A percentile compares a stretch with the other conserved stretches of the same genome.
phyloP scores from a whole-genome alignment of 495 filamentous ascomycete genomes.

The Friedmanniomyces endolithicus region DNA sequence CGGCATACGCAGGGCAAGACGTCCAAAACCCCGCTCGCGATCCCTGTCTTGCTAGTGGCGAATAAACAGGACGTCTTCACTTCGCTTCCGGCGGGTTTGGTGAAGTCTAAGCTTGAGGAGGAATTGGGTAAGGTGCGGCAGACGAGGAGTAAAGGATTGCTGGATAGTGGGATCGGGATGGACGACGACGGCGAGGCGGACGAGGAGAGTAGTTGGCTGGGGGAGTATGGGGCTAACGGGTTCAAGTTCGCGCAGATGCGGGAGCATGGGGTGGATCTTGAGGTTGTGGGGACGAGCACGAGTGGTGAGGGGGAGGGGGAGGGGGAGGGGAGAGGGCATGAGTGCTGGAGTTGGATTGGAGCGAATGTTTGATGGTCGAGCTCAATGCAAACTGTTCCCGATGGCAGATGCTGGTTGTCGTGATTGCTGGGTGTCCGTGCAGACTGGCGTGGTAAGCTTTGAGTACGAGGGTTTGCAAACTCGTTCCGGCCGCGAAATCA shows the following conservation, averaged over 20 bases:
- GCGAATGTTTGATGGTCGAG: conserved; percentile 9
- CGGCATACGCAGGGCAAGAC: conserved; percentile 46
- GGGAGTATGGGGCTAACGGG: conserved; percentile 53
- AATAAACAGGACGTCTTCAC: conserved; percentile 97
- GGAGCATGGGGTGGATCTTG: conserved; percentile 67
- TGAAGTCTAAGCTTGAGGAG: conserved; percentile 60
- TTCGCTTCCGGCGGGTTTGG: conserved; percentile 66
- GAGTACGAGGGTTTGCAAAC: too few species aligned
- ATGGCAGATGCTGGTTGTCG: too few species aligned
- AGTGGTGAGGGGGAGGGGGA: conserved; percentile 47
- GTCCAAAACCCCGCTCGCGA: conserved; percentile 45
- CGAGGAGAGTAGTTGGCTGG: conserved; percentile 70
- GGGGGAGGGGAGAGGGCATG: conserved; percentile 54
- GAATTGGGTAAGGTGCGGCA: conserved; percentile 72
- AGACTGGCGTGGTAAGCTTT: too few species aligned
- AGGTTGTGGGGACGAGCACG: conserved; percentile 68
- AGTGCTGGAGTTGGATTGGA: conserved; percentile 83
- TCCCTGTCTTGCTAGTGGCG: conserved; percentile 72
- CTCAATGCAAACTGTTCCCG: too few species aligned
- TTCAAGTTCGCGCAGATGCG: conserved; percentile 75
- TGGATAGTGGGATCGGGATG: conserved; percentile 58
- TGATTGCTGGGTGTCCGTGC: too few species aligned
- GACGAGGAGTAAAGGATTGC: conserved; percentile 63
- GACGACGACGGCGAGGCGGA: conserved; percentile 43
- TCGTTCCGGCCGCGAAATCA: too few species aligned